Evolutionary conservation across 352 stramenopile genomes (phyloP).

Genomic region (Aphanomyces invadans): DNA sequence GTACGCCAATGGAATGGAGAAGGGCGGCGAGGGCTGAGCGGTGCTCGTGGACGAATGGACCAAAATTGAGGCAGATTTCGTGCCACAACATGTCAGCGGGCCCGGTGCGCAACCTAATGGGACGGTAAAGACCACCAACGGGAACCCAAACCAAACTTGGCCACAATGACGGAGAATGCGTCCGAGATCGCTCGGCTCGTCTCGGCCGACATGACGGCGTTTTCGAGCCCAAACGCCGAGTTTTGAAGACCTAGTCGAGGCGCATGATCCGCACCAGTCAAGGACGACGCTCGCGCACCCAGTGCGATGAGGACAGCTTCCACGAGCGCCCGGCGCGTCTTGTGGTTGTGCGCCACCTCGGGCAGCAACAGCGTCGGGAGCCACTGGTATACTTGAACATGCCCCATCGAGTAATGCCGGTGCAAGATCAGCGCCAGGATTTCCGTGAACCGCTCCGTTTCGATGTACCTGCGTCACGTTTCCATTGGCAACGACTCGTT

Average conservation of each 20-base stretch:
- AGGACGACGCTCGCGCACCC: background rate
- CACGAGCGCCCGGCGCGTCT: constrained; percentile 13
- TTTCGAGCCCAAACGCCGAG: constrained; percentile 18
- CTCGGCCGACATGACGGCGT: constrained; percentile 16
- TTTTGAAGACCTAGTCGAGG: background rate
- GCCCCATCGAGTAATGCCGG: constrained; percentile 10
- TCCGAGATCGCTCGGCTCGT: constrained; percentile 8
- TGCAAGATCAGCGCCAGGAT: constrained; percentile 14
- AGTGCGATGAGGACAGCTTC: constrained; percentile 10
- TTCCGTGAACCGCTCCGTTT: constrained; percentile 21
- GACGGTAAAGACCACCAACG: too few relatives aligned
- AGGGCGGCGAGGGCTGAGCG: background rate
- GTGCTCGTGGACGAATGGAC: background rate
- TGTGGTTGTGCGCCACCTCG: constrained; percentile 9
- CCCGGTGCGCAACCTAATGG: constrained; percentile 1
- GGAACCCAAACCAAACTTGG: too few relatives aligned
- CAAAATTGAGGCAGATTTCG: constrained; percentile 10
- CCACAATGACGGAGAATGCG: constrained; percentile 4
- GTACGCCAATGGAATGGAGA: background rate
- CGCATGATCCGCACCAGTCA: background rate
- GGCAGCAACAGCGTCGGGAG: background rate
- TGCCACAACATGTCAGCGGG: constrained; percentile 10
- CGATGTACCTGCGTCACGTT: constrained; percentile 9
- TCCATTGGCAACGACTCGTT: too few relatives aligned
- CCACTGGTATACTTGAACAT: constrained; percentile 21